Evolutionary conservation across 2,329 filamentous ascomycete species (phyloP).

Genomic region (Calonectria pteridis): DNA sequence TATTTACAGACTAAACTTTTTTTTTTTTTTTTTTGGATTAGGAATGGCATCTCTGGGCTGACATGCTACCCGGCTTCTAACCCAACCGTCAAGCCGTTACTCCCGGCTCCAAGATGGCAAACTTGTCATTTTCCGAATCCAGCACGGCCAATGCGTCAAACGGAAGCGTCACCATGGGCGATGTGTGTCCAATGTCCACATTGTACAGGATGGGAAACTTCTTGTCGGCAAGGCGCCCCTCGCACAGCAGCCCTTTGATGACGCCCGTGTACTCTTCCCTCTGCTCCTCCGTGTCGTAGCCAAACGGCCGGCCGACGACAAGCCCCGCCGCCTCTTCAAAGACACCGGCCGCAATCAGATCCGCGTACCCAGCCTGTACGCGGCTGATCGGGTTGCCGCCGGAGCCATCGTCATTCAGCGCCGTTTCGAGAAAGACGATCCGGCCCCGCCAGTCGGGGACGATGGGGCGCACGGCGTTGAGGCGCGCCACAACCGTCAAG

Average conservation of each 20-base stretch:
- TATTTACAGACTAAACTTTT: not conserved
- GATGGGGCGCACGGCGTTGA: constrained; percentile 50
- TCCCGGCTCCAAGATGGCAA: constrained; percentile 47
- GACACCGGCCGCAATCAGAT: constrained; percentile 56
- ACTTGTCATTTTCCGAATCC: constrained; percentile 53
- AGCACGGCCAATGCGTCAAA: constrained; percentile 52
- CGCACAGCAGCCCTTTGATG: constrained; percentile 51
- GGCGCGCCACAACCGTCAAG: constrained; percentile 54
- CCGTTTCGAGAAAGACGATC: constrained; percentile 58
- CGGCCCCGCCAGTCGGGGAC: constrained; percentile 53
- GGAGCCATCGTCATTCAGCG: constrained; percentile 46
- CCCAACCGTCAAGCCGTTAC: too few species aligned
- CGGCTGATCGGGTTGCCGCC: constrained; percentile 38
- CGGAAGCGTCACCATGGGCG: constrained; percentile 57
- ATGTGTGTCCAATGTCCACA: constrained; percentile 59
- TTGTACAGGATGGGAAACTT: constrained; percentile 56
- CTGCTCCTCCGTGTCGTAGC: constrained; percentile 51
- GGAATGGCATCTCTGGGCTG: not conserved
- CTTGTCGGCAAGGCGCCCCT: constrained; percentile 46
- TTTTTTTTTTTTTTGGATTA: not conserved
- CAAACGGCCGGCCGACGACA: constrained; percentile 56
- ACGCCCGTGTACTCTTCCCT: constrained; percentile 46
- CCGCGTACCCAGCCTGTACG: constrained; percentile 52
- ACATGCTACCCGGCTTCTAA: too few species aligned
- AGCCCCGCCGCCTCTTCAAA: constrained; percentile 57